Conservation (phyloP, 805 yeast species). For the Candida lessepsii region DNA sequence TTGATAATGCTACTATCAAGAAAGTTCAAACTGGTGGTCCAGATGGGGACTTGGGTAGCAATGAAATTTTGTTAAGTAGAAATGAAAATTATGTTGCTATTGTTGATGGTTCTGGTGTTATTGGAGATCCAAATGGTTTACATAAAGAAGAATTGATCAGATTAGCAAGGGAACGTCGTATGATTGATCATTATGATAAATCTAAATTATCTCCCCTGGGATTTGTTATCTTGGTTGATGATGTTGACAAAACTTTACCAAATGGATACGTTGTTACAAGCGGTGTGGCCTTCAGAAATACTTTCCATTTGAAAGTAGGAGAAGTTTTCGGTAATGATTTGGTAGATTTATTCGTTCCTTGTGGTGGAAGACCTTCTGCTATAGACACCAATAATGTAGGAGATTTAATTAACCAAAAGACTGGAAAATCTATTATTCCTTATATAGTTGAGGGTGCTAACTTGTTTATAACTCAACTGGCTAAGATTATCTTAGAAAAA, state of each 20-base stretch:
- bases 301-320: constrained; percentile 74
- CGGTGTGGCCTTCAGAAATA: constrained; percentile 88
- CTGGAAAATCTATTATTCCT: constrained; percentile 76
- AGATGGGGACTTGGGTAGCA: constrained; percentile 96
- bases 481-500: constrained; percentile 79
- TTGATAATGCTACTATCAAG: constrained; percentile 56
- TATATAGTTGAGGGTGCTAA: constrained; percentile 98
- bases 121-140: constrained; percentile 88
- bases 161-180: constrained; percentile 74
- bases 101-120: constrained; percentile 94
- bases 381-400: constrained; percentile 82
- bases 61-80: constrained; percentile 84
- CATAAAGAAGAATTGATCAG: constrained; percentile 74
- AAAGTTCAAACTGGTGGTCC: constrained; percentile 99
- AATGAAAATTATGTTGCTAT: constrained; percentile 83
- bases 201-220: constrained; percentile 71
- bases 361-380: constrained; percentile 99
- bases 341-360: constrained; percentile 88
- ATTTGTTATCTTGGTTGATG: constrained; percentile 82
- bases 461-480: constrained; percentile 90
- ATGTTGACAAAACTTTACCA: constrained; percentile 74
- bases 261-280: constrained; percentile 70
- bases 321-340: constrained; percentile 60
- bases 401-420: constrained; percentile 65
- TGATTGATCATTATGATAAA: constrained; percentile 67